Evolutionary conservation across 2,329 filamentous ascomycete species (phyloP).

Genomic region (Lecanoromycetidae sp.): DNA sequence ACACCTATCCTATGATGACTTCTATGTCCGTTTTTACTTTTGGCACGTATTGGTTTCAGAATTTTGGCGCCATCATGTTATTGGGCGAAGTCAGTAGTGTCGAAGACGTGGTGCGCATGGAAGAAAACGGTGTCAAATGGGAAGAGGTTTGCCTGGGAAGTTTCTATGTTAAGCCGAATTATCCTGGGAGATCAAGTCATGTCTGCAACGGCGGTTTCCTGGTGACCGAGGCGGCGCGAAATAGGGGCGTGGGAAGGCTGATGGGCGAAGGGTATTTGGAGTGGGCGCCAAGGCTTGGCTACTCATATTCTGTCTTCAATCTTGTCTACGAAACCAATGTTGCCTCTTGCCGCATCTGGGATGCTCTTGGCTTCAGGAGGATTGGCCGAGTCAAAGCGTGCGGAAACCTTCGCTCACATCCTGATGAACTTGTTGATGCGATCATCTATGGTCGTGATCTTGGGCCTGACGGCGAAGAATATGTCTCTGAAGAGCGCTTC

Average conservation of each 20-base stretch:
- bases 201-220: conserved; percentile 69
- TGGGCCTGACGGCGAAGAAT: conserved; percentile 58
- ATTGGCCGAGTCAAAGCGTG: conserved; percentile 70
- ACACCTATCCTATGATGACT: conserved; percentile 82
- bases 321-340: conserved; percentile 90
- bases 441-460: conserved; percentile 62
- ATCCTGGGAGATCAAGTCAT: conserved; percentile 80
- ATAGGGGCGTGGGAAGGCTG: conserved; percentile 60
- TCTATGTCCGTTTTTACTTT: conserved; percentile 63
- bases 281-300: conserved; percentile 64
- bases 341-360: conserved; percentile 82
- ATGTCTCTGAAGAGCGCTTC: conserved; percentile 89
- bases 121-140: conserved; percentile 56
- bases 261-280: conserved; percentile 69
- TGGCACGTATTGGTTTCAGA: conserved; percentile 77
- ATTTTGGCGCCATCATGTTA: conserved; percentile 80
- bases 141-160: conserved; percentile 70
- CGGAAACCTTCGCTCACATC: conserved; percentile 57
- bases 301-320: conserved; percentile 88
- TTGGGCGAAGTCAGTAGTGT: conserved; percentile 58
- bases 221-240: conserved; percentile 59
- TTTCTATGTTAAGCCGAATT: conserved; percentile 92
- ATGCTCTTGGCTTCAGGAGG: conserved; percentile 81
- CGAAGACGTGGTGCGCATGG: conserved; percentile 40
- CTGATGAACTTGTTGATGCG: conserved; percentile 57